Percentiles rank a stretch among this genome's conserved stretches.
These are phyloP conservation scores for Ogataea siamensis DNA, from an alignment of 805 yeast species.

Conservation along the genomic window DNA sequence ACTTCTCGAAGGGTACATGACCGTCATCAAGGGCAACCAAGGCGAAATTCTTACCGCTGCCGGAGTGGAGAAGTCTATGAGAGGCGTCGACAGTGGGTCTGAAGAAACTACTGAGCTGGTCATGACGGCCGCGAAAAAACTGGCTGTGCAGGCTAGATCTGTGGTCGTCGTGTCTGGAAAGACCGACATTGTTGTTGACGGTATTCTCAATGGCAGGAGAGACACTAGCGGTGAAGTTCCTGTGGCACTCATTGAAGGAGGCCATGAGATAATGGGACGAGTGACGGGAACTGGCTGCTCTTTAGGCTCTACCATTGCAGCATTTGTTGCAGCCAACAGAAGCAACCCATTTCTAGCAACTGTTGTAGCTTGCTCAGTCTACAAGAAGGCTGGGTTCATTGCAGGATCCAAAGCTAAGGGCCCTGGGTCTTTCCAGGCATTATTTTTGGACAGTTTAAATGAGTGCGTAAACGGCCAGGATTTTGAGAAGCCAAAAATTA, in stretches of 20 bases:
- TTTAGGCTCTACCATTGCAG: constrained; percentile 67
- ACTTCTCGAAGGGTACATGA: constrained; percentile 54
- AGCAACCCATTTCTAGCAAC: constrained; percentile 45
- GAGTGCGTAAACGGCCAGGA: constrained; percentile 1
- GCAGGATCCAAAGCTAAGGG: constrained; percentile 47
- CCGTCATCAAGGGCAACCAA: constrained; percentile 79
- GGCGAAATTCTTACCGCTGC: constrained; percentile 74
- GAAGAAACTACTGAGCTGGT: constrained; percentile 25
- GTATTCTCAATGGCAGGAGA: constrained; percentile 29
- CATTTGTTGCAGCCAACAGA: constrained; percentile 48
- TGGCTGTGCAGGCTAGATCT: constrained; percentile 51
- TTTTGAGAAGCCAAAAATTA: constrained; percentile 3
- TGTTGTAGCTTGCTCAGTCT: constrained; percentile 52
- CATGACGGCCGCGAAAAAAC: constrained; percentile 41
- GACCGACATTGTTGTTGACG: constrained; percentile 50
- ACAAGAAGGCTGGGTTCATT: constrained; percentile 58
- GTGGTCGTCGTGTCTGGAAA: constrained; percentile 74
- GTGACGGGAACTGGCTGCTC: constrained; percentile 87
- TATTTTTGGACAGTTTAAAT: constrained; percentile 45
- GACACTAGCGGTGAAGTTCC: constrained; percentile 20
- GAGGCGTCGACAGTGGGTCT: constrained; percentile 63
- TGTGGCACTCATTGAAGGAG: constrained; percentile 46
- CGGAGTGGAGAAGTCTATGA: constrained; percentile 48
- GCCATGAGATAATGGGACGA: constrained; percentile 58
- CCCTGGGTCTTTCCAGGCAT: constrained; percentile 53